Evolutionary conservation across 768 basidiomycete genomes (phyloP).

Genomic region (Psilocybe tampanensis): DNA sequence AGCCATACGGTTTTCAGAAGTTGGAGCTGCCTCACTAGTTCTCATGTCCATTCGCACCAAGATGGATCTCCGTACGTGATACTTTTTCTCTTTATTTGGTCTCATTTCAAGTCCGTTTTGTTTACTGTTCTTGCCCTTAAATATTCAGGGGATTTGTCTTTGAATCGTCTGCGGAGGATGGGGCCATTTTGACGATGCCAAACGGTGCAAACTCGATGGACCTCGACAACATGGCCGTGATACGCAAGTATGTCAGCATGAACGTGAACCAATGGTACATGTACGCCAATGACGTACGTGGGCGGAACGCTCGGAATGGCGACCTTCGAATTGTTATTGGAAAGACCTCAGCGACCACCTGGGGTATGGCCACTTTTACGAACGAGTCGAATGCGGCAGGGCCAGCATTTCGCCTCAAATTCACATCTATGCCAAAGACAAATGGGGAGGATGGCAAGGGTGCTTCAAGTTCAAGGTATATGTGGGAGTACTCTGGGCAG

Average conservation of each 20-base stretch:
- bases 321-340: constrained; percentile 22
- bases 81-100: not conserved
- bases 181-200: constrained; percentile 20
- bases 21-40: constrained; percentile 8
- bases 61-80: not conserved
- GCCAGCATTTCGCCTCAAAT: not conserved
- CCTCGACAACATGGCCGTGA: not conserved
- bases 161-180: constrained; percentile 13
- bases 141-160: constrained; percentile 9
- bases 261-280: constrained; percentile 21
- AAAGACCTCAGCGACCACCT: constrained; percentile 16
- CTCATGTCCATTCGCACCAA: not conserved
- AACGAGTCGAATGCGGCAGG: not conserved
- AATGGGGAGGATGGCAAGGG: not conserved
- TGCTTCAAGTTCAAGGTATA: not conserved
- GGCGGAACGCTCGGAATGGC: constrained; percentile 18
- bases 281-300: constrained; percentile 15
- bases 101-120: not conserved
- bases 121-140: not conserved
- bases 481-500: constrained; percentile 9
- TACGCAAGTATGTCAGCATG: constrained; percentile 8
- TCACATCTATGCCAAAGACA: no score
- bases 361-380: constrained; percentile 21
- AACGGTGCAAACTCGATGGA: constrained; percentile 12
- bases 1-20: not conserved